Percentiles rank a stretch among this genome's conserved stretches.
Evolutionary conservation across 1,284 basidiomycete genomes (phyloP).

Genomic region (Pyrrhoderma noxium): DNA sequence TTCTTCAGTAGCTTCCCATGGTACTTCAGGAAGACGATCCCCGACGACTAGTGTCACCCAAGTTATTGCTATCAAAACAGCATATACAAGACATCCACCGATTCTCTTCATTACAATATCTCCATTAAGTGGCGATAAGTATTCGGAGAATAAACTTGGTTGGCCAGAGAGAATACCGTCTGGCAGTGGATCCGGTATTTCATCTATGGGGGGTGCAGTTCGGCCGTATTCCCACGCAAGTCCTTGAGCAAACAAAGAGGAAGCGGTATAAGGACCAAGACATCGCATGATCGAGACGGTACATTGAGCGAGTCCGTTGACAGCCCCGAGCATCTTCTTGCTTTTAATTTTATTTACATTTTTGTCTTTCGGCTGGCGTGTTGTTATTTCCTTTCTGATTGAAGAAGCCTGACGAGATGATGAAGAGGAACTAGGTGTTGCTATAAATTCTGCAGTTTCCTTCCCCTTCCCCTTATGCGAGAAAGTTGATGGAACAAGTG

Average conservation of each 20-base stretch:
- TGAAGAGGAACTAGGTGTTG: constrained; percentile 21
- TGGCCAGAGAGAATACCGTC: neutral
- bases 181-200: neutral
- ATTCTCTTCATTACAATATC: neutral
- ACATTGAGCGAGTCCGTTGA: constrained; percentile 42
- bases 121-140: no score
- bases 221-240: constrained; percentile 9
- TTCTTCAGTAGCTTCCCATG: constrained; percentile 9
- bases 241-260: constrained; percentile 29
- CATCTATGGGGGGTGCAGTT: neutral
- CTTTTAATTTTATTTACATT: neutral
- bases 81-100: constrained; percentile 10
- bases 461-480: no score
- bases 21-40: constrained; percentile 8
- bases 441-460: no score
- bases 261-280: constrained; percentile 40
- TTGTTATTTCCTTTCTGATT: constrained; percentile 22
- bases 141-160: no score
- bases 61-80: constrained; percentile 18
- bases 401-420: constrained; percentile 20
- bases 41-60: constrained; percentile 22
- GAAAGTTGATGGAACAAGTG: neutral
- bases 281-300: constrained; percentile 46
- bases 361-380: neutral
- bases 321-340: constrained; percentile 26